Percentiles rank a stretch among this genome's conserved stretches.
phyloP scores from a whole-genome alignment of 768 basidiomycete genomes.

The Scleroderma citrinum region DNA sequence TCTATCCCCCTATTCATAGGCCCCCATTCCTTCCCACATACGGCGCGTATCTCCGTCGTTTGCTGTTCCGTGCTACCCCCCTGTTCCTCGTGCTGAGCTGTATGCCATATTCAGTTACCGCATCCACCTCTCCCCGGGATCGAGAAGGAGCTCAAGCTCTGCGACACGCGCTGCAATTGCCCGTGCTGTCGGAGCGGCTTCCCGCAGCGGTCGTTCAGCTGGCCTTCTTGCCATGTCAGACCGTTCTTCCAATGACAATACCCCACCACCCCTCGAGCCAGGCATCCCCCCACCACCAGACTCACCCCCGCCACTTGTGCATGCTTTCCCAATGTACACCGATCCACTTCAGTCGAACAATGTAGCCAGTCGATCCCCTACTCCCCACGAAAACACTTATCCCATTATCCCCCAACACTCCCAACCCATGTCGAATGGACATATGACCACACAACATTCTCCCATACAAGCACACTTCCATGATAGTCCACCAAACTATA shows the following conservation, averaged over 20 bases:
- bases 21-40: background rate
- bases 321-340: constrained; percentile 31
- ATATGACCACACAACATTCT: constrained; percentile 24
- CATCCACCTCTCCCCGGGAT: constrained; percentile 77
- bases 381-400: constrained; percentile 41
- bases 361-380: constrained; percentile 38
- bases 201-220: constrained; percentile 22
- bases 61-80: background rate
- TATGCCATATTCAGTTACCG: constrained; percentile 48
- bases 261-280: constrained; percentile 42
- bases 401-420: constrained; percentile 30
- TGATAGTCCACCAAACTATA: constrained; percentile 26
- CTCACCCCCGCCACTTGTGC: constrained; percentile 49
- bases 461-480: constrained; percentile 24
- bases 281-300: constrained; percentile 44
- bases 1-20: background rate
- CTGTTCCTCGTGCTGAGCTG: background rate
- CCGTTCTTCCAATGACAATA: constrained; percentile 20
- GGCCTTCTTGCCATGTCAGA: constrained; percentile 19
- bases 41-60: constrained; percentile 12
- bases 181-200: constrained; percentile 30
- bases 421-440: constrained; percentile 33
- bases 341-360: constrained; percentile 28
- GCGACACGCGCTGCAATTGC: constrained; percentile 53
- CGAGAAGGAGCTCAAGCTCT: constrained; percentile 54